Base-by-base conservation (phyloP, 371 early-diverging fungal species). In the Thermomucor indicae-seudaticae region DNA sequence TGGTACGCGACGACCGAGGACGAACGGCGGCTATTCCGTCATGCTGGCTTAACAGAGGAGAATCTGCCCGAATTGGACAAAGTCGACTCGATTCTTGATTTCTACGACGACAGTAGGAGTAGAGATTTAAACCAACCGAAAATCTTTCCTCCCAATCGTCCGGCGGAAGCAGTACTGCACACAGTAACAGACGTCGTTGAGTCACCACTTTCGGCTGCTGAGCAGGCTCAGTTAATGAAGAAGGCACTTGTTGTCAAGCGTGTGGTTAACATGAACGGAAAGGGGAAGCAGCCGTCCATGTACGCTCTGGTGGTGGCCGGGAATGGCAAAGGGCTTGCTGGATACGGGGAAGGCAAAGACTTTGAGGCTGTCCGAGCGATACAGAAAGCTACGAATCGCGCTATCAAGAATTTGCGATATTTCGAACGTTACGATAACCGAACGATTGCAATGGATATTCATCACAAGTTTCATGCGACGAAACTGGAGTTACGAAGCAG, bases 241-340 rank as follows among this genome's bases (percentile, higher is more conserved):
- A 86, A 84, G 51, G 80, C 89, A 5, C 56, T 92, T 47, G 74
- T 86, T 6, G 78, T 92, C 27, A 87, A 86, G 66, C 83, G 91
- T 45, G 86, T 86, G 2, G 86, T 86, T 47, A 89, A 89, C 69
- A 87, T 89, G 89, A 93, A 92, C 41, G 78, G 83, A 10, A 90
- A 88, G 46, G 93, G 93, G 52, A 91, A 91, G 57, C 75, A 87
- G n/a, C 86, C 82, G 2, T 78, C 80, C 32, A 87, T 91, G 81
- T 92, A 89, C 41, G 95, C 93, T 1, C 61, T 96, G 41, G 98
- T 96, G 1, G 93, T 96, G 1, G 97, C 97, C 1, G 98, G 97
- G 11, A 93, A 97, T 57, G 92, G 93, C 4, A 80, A 85, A 35
- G 98, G 98, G 0, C 70, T 86, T 17, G 96, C 93, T n/a, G 98